Base-by-base conservation (phyloP, 768 basidiomycete genomes). In the Boletus rubropictus region DNA sequence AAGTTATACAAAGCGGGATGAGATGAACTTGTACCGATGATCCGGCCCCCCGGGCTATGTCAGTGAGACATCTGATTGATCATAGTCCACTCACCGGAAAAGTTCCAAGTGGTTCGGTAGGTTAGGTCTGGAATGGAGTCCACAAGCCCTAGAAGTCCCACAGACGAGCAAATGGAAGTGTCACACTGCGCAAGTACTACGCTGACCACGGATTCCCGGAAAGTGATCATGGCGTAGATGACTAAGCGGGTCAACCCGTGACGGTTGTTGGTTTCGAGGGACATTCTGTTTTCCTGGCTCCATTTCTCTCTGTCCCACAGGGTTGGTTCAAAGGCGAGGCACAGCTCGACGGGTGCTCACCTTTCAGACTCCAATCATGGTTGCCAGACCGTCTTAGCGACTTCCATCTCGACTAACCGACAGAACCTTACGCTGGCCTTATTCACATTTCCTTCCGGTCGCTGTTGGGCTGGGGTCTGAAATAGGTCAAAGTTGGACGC, bases 211-310 rank as follows among this genome's bases (percentile, higher is more conserved):
- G 20, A 45, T 37, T n/a, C 56, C 51, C 20, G n/a, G 47, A 59
- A 62, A 48, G 59, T 59, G 45, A 3, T 25, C 24, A 25, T 12
- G 42, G 17, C 31, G 24, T 17, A 0, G 32, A 46, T 61, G 60
- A 63, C 60, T 63, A 60, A 61, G 60, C 55, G 29, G 18, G 41
- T 20, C 43, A 18, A 25, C 31, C 24, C 33, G 42, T 37, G 42
- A 36, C 32, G 11, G 37, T 11, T 41, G 37, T 11, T 41, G 27
- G 50, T 46, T 36, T 36, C 51, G 12, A 40, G 22, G 48, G 40
- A 20, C 18, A 8, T 28, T 12, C 32, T 12, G n/a, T 25, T 8
- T 4, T 28, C 22, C 15, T 29, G 15, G 39, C 17, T 28, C 17
- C 6, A n/a, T 1, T 20, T 14, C 15, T 15, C 21, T n/a, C 21